Conservation (phyloP, 2,329 filamentous ascomycete species). For the Colletotrichum endophyticum region DNA sequence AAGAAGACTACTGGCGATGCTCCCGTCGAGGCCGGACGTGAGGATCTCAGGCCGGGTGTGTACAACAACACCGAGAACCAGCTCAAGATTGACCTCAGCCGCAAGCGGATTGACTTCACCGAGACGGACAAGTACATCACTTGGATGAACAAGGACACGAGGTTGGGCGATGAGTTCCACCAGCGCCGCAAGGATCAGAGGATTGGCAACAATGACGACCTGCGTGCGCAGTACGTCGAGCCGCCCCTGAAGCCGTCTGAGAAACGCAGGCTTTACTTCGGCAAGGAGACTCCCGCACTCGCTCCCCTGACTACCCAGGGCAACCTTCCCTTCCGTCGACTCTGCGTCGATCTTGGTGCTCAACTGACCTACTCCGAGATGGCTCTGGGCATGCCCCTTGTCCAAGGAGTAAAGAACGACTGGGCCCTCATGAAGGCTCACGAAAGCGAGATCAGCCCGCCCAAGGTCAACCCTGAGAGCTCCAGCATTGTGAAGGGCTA, state of each 20-base stretch:
- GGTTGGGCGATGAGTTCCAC: slow-evolving; percentile 40
- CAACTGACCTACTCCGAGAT: slow-evolving; percentile 98
- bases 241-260: slow-evolving; percentile 89
- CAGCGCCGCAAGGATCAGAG: slow-evolving; percentile 46
- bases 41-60: slow-evolving; percentile 66
- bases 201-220: slow-evolving; percentile 63
- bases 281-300: slow-evolving; percentile 89
- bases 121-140: slow-evolving; percentile 77
- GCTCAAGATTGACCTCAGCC: slow-evolving; percentile 76
- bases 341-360: slow-evolving; percentile 88
- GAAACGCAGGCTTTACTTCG: slow-evolving; percentile 93
- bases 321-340: slow-evolving; percentile 90
- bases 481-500: slow-evolving; percentile 72
- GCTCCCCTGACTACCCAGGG: slow-evolving; percentile 96
- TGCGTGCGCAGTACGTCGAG: slow-evolving; percentile 82
- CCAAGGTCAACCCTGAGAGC: slow-evolving; percentile 63
- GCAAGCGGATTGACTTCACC: slow-evolving; percentile 72
- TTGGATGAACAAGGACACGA: slow-evolving; percentile 74
- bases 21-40: slow-evolving; percentile 40
- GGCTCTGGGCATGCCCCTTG: slow-evolving; percentile 88
- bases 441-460: slow-evolving; percentile 77
- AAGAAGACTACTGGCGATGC: slow-evolving; percentile 37
- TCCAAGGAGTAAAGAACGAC: slow-evolving; percentile 89
- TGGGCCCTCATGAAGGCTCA: slow-evolving; percentile 97
- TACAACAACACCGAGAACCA: slow-evolving; percentile 75